Conservation (phyloP, 495 filamentous ascomycete genomes). For the Patellaria atrata region DNA sequence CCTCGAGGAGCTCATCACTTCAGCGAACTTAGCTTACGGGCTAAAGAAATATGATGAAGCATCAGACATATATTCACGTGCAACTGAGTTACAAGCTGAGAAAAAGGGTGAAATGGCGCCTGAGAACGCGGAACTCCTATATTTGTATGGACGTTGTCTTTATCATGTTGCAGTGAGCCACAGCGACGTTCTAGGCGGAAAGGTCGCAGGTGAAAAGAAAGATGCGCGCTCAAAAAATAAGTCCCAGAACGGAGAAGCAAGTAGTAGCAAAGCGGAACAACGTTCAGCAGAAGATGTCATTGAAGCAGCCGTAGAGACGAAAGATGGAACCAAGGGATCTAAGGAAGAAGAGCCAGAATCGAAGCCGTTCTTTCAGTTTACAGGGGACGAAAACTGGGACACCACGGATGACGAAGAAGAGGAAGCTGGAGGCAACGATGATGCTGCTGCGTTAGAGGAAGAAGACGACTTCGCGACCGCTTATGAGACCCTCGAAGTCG, state of each 20-base stretch:
- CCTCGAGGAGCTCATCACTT: conserved; percentile 34
- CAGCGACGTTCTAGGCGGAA: conserved; percentile 82
- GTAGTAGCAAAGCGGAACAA: too few species aligned
- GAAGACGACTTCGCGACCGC: conserved; percentile 85
- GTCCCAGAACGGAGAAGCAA: too few species aligned
- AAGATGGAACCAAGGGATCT: conserved; percentile 27
- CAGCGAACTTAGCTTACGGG: conserved; percentile 56
- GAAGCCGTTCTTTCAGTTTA: conserved; percentile 74
- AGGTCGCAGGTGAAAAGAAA: conserved; percentile 46
- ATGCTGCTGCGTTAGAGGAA: conserved; percentile 38
- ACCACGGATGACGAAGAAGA: conserved; percentile 63
- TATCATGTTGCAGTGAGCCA: conserved; percentile 89
- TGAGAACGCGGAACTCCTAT: conserved; percentile 84
- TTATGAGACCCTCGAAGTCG: conserved; percentile 82
- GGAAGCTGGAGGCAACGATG: conserved; percentile 30
- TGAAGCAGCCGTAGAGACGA: conserved; percentile 30
- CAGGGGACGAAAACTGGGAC: conserved; percentile 85
- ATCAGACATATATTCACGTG: conserved; percentile 73
- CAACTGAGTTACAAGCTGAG: conserved; percentile 80
- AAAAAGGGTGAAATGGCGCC: conserved; percentile 83
- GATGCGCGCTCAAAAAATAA: conserved; percentile 30
- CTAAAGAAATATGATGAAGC: conserved; percentile 75
- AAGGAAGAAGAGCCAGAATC: conserved; percentile 33
- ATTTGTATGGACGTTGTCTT: conserved; percentile 79
- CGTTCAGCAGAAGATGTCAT: conserved; percentile 32